phyloP scores from a whole-genome alignment of 202 grass and related monocot species.

The Setaria italica region DNA sequence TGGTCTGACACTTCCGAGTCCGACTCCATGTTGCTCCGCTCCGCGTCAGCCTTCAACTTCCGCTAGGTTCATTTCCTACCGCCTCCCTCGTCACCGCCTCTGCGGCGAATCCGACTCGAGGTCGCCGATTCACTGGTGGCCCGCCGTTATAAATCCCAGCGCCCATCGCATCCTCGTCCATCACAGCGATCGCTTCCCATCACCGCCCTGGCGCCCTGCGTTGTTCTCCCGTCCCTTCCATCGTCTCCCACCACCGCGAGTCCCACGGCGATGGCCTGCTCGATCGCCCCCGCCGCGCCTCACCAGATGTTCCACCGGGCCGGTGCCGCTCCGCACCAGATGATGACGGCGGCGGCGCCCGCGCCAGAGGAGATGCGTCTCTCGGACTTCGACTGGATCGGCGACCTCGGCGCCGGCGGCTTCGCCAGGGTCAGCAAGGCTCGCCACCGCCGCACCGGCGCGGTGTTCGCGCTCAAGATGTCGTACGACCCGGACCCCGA shows the following conservation, averaged over 20 bases:
- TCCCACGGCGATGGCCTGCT: not conserved
- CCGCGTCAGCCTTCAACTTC: too few relatives aligned
- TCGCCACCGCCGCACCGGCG: constrained; percentile 19
- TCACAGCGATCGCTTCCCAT: too few relatives aligned
- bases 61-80: too few relatives aligned
- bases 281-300: not conserved
- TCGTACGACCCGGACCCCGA: not conserved
- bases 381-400: constrained; percentile 12
- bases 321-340: not conserved
- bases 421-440: constrained; percentile 43
- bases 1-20: too few relatives aligned
- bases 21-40: too few relatives aligned
- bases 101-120: too few relatives aligned
- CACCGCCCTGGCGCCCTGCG: too few relatives aligned
- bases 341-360: not conserved
- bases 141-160: too few relatives aligned
- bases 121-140: too few relatives aligned
- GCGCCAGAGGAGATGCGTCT: not conserved
- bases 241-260: not conserved
- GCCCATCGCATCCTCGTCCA: too few relatives aligned
- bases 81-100: too few relatives aligned
- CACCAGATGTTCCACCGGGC: not conserved
- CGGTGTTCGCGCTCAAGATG: constrained; percentile 33
- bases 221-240: too few relatives aligned
- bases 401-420: constrained; percentile 23